Conservation (phyloP, 257 asterid species). For the Misopates orontium region DNA sequence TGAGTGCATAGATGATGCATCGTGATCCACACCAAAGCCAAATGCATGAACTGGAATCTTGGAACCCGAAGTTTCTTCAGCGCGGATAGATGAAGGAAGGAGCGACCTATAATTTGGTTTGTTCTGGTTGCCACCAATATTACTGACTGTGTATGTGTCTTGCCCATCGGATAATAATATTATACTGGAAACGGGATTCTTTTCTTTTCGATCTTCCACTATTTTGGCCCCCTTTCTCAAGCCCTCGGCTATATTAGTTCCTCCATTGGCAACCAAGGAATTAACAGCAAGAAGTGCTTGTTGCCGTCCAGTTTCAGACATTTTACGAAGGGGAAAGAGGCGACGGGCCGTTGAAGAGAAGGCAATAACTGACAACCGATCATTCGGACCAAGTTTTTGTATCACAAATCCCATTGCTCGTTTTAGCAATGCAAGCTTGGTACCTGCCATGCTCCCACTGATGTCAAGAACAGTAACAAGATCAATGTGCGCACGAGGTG, state of each 20-base stretch:
- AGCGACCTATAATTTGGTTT: slow-evolving; percentile 60
- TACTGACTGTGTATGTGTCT: slow-evolving; percentile 80
- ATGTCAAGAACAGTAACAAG: slow-evolving; percentile 94
- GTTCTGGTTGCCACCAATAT: slow-evolving; percentile 31
- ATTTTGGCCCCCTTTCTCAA: slow-evolving; percentile 86
- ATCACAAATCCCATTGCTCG: slow-evolving; percentile 98
- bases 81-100: slow-evolving; percentile 69
- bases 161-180: slow-evolving; percentile 92
- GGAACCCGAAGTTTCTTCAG: slow-evolving; percentile 50
- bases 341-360: slow-evolving; percentile 98
- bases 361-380: slow-evolving; percentile 83
- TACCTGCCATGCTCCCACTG: slow-evolving; percentile 99
- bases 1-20: slow-evolving; percentile 87
- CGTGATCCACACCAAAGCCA: slow-evolving; percentile 91
- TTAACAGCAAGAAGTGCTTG: slow-evolving; percentile 87
- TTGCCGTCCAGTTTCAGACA: slow-evolving; percentile 87
- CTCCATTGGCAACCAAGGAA: slow-evolving; percentile 87
- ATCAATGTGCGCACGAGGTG: slow-evolving; percentile 87
- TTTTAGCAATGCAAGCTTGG: slow-evolving; percentile 87
- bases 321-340: slow-evolving; percentile 80
- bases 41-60: slow-evolving; percentile 90
- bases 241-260: slow-evolving; percentile 97
- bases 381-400: slow-evolving; percentile 92
- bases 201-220: slow-evolving; percentile 81
- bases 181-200: slow-evolving; percentile 82